A percentile compares a stretch with the other conserved stretches of the same genome.
These are phyloP conservation scores for Ophiostoma pallidulum DNA, from an alignment of 2,329 filamentous ascomycete genomes.

Conservation along the genomic window DNA sequence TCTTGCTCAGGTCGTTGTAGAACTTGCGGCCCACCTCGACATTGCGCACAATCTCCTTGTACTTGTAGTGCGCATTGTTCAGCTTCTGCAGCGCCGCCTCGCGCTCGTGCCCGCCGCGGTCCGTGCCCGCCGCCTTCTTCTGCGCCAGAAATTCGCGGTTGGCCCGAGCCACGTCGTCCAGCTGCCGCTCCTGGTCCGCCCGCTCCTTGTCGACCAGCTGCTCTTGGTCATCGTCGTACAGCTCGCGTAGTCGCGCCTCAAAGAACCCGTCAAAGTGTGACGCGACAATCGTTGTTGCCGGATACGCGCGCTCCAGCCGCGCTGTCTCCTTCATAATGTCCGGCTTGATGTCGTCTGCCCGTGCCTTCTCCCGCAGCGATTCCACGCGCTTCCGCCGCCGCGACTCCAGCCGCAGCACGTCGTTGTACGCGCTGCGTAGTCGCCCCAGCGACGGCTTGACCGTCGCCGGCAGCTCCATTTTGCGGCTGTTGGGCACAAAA, in stretches of 20 bases:
- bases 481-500: conserved; percentile 78
- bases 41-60: conserved; percentile 91
- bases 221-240: conserved; percentile 71
- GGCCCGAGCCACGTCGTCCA: conserved; percentile 59
- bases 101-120: conserved; percentile 54
- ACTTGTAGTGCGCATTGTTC: conserved; percentile 88
- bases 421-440: conserved; percentile 72
- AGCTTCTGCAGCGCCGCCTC: conserved; percentile 80
- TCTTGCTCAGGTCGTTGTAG: conserved; percentile 89
- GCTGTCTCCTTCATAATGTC: conserved; percentile 77
- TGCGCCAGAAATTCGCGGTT: conserved; percentile 65
- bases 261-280: conserved; percentile 91
- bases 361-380: conserved; percentile 65
- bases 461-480: conserved; percentile 67
- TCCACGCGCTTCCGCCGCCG: conserved; percentile 72
- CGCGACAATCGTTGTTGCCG: conserved; percentile 73
- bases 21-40: conserved; percentile 88
- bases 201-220: conserved; percentile 57
- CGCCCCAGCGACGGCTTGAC: conserved; percentile 71
- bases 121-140: conserved; percentile 49
- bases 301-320: conserved; percentile 75
- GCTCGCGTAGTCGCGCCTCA: conserved; percentile 61
- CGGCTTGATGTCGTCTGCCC: conserved; percentile 78
- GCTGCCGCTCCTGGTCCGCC: conserved; percentile 64
- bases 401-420: conserved; percentile 74